These are phyloP conservation scores for Ophiostoma australiae DNA, from an alignment of 2,329 filamentous ascomycete genomes.

Conservation along the genomic window DNA sequence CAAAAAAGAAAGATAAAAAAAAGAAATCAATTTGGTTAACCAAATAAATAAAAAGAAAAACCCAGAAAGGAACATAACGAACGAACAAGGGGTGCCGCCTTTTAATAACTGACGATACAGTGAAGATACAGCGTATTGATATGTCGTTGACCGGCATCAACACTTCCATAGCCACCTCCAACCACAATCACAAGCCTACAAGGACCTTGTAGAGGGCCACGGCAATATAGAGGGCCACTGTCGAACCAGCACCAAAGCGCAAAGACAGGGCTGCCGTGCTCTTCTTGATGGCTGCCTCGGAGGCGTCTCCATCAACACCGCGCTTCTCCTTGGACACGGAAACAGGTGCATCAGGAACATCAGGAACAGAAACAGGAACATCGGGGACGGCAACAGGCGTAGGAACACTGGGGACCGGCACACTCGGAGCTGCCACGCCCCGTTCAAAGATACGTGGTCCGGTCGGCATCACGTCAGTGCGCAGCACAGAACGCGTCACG, in stretches of 20 bases:
- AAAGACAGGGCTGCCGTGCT: neutral
- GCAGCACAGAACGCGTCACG: constrained; percentile 10
- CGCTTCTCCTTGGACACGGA: neutral
- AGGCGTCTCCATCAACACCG: neutral
- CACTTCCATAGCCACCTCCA: neutral
- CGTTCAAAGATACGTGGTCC: constrained; percentile 9
- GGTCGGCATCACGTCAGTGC: neutral
- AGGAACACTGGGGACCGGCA: neutral
- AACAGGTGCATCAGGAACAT: neutral
- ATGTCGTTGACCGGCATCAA: neutral
- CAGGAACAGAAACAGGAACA: neutral
- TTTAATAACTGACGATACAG: neutral
- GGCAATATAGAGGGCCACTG: neutral
- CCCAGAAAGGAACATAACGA: neutral
- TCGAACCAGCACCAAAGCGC: neutral
- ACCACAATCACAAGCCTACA: neutral
- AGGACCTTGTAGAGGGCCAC: neutral
- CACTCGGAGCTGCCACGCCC: neutral
- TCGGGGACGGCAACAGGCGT: neutral
- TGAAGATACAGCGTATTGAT: neutral
- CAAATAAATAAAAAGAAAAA: neutral
- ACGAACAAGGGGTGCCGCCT: neutral
- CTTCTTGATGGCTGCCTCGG: neutral
- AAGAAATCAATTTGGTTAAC: neutral
- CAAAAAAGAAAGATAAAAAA: neutral